Percentiles rank a stretch among this genome's conserved stretches.
Conservation (phyloP, 768 basidiomycete species). For the Asterophora parasitica region DNA sequence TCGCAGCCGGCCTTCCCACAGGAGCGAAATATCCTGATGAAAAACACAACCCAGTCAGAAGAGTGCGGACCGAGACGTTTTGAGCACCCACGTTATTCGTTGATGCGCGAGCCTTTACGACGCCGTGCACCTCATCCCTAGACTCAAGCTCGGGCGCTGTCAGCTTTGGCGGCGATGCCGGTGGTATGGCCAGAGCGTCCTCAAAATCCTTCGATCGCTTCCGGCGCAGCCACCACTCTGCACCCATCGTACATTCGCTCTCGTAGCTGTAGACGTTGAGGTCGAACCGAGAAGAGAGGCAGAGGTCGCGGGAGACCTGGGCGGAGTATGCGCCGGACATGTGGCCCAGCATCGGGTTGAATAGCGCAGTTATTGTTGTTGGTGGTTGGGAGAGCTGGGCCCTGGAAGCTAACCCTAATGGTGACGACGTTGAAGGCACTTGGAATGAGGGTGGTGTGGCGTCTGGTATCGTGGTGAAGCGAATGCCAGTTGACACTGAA, state of each 20-base stretch:
- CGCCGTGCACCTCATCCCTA: conserved; percentile 56
- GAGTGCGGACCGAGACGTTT: background rate
- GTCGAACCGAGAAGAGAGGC: conserved; percentile 86
- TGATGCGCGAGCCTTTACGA: conserved; percentile 85
- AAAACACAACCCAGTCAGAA: background rate
- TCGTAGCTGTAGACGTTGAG: conserved; percentile 97
- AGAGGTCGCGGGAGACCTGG: conserved; percentile 78
- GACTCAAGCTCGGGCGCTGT: conserved; percentile 13
- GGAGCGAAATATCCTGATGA: conserved; percentile 74
- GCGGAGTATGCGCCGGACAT: conserved; percentile 89
- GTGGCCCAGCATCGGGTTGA: conserved; percentile 96
- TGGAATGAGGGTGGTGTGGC: conserved; percentile 64
- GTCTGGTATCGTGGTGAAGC: conserved; percentile 92
- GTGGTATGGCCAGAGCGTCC: conserved; percentile 4
- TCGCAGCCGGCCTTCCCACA: conserved; percentile 91
- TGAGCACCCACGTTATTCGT: conserved; percentile 71
- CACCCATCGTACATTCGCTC: conserved; percentile 93
- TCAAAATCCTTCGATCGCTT: conserved; percentile 30
- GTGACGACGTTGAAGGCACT: conserved; percentile 33
- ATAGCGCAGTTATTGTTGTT: conserved; percentile 89
- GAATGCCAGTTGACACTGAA: conserved; percentile 84
- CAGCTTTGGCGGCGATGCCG: background rate
- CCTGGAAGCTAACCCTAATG: conserved; percentile 29
- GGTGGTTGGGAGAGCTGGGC: conserved; percentile 67
- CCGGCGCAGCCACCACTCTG: conserved; percentile 92